Percentiles rank a stretch among this genome's conserved stretches.
These are phyloP conservation scores for Gossypium schwendimanii DNA, from an alignment of 441 rosid species.

Conservation along the genomic window DNA sequence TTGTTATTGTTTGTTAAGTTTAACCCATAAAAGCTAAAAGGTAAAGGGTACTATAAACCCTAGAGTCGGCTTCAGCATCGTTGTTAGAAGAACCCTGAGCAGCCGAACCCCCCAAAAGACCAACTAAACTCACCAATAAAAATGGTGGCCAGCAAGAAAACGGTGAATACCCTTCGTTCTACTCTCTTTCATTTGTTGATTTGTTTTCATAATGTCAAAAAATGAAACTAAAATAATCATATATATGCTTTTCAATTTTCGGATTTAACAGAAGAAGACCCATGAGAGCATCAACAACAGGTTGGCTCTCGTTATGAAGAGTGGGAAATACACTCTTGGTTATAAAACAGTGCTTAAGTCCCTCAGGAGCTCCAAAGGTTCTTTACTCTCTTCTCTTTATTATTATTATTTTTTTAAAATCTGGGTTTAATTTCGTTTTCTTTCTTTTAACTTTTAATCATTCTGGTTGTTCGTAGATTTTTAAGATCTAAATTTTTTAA, in stretches of 20 bases:
- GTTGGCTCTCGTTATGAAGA: slow-evolving; percentile 78
- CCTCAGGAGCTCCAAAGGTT: slow-evolving; percentile 72
- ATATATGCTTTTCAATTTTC: not conserved
- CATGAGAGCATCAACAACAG: slow-evolving; percentile 89
- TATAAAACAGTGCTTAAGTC: slow-evolving; percentile 78
- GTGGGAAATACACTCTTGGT: slow-evolving; percentile 76
- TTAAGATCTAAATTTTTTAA: not conserved
- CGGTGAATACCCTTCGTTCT: slow-evolving; percentile 14
- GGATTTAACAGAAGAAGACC: slow-evolving; percentile 69
- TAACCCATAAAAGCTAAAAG: not conserved
- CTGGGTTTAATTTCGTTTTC: not conserved
- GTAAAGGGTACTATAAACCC: not conserved
- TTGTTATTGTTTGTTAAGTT: not conserved
- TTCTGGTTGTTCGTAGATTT: not conserved
- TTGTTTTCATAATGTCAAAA: not conserved
- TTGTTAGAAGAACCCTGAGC: not conserved
- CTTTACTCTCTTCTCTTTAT: not conserved
- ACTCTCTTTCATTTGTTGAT: not conserved
- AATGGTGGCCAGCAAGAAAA: slow-evolving; percentile 54
- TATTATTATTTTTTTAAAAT: not conserved
- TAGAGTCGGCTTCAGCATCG: not conserved
- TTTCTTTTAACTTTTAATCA: not conserved
- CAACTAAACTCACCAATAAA: not conserved
- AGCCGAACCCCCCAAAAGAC: not conserved
- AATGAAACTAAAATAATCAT: not conserved